Evolutionary conservation across 331 rosid species (phyloP), one percentile per base, ranked within the genome.

Genomic region (Spiraea crenata): DNA sequence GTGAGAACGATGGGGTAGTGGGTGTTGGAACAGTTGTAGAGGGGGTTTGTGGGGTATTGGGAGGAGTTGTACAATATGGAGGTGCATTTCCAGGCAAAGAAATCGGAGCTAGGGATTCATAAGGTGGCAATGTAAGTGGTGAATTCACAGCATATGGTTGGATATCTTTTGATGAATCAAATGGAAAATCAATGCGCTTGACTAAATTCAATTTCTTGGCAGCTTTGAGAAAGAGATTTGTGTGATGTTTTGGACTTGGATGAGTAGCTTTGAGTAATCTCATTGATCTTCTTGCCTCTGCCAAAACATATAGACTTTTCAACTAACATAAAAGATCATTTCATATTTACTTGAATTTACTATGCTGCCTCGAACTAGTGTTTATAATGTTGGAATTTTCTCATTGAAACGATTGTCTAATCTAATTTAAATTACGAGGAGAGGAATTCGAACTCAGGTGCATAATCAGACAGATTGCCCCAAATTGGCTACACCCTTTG

Each of bases 121-220:
- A 93, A 51, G 97, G 90, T 46, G 91, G 95, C 76, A 91, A 63
- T 55, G 95, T 79, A 2, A 81, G 73, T 41, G 99, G 96, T 57
- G 99, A 91, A 71, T 86, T 82, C 15, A 86, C 76, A 77, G 81
- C 82, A 55, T 93, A 91, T 19, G 99, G 75, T 70, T 57, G 57
- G 67, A 70, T 69, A 82, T 89, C 68, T 39, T 70, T 69, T 51
- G 96, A 65, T 20, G 85, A 82, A 51, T 9, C 67, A 31, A 74
- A 64, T 6, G 82, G 20, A 55, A 87, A 78, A 41, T 78, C 82
- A 49, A 86, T 71, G 72, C 85, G 85, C 55, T 80, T 88, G 0
- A 57, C 72, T 13, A 68, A 63, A 60, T 83, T 77, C 76, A 95
- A 59, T 70, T 83, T 82, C 69, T 87, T 88, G 51, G 85, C 77